Percentiles rank a stretch among this genome's conserved stretches.
Conservation (phyloP, 192 early-diverging fungal species). For the Coemansia sp. region DNA sequence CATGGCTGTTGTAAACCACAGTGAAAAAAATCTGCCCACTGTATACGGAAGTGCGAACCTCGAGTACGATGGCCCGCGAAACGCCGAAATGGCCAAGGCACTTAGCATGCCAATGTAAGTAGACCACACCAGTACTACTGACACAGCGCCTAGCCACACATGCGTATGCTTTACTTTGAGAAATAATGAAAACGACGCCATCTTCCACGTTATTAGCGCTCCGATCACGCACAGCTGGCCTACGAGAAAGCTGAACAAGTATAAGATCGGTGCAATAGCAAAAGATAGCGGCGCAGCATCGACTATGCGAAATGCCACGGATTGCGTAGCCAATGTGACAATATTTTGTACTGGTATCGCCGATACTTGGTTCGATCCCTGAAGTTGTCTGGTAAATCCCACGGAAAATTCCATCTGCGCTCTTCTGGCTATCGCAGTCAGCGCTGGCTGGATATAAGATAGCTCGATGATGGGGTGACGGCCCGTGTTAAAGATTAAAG, state of each 20-base stretch:
- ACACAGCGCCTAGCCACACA: slow-evolving; percentile 15
- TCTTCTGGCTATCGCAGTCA: not conserved
- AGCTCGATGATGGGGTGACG: slow-evolving; percentile 14
- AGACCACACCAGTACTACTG: not conserved
- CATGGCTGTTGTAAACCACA: slow-evolving; percentile 22
- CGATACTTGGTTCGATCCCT: not conserved
- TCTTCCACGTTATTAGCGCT: slow-evolving; percentile 29
- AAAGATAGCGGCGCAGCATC: slow-evolving; percentile 27
- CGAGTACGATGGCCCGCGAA: slow-evolving; percentile 19
- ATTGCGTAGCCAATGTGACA: not conserved
- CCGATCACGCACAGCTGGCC: slow-evolving; percentile 18
- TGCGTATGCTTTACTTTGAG: slow-evolving; percentile 17
- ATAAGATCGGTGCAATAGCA: slow-evolving; percentile 18
- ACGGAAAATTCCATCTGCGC: not conserved
- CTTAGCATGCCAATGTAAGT: slow-evolving; percentile 15
- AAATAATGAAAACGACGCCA: slow-evolving; percentile 28
- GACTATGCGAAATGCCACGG: slow-evolving; percentile 9
- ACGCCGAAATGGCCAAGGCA: slow-evolving; percentile 26
- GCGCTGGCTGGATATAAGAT: slow-evolving; percentile 7
- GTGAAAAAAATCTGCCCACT: slow-evolving; percentile 30
- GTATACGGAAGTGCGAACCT: slow-evolving; percentile 17
- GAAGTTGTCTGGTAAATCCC: not conserved
- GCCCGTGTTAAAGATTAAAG: slow-evolving; percentile 17
- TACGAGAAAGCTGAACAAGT: slow-evolving; percentile 24
- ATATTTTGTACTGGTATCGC: not conserved